Percentiles rank a stretch among this genome's conserved stretches.
Conservation (phyloP, 768 basidiomycete species). For the Kwoniella newhampshirensis region DNA sequence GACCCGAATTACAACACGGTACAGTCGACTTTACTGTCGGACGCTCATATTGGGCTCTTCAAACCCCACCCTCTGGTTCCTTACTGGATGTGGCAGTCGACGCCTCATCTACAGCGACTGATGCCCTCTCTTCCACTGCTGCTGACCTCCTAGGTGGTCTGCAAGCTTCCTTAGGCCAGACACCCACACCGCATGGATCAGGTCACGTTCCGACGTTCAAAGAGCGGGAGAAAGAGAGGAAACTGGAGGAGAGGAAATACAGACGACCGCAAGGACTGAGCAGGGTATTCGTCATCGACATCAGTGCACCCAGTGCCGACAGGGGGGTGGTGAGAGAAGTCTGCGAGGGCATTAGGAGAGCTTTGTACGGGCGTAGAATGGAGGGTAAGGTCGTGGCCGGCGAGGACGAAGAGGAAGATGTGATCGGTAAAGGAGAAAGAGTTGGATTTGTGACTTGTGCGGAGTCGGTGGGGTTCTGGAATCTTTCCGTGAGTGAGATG, state of each 20-base stretch:
- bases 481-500: slow-evolving; percentile 71
- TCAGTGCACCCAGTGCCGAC: slow-evolving; percentile 66
- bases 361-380: slow-evolving; percentile 64
- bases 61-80: slow-evolving; percentile 44
- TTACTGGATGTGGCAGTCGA: slow-evolving; percentile 55
- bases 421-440: slow-evolving; percentile 32
- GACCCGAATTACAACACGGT: slow-evolving; percentile 84
- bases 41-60: slow-evolving; percentile 75
- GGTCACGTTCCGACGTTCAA: slow-evolving; percentile 30
- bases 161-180: slow-evolving; percentile 39
- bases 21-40: slow-evolving; percentile 87
- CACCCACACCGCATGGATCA: slow-evolving; percentile 25
- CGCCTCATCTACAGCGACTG: slow-evolving; percentile 52
- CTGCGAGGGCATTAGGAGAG: slow-evolving; percentile 63
- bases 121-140: slow-evolving; percentile 44
- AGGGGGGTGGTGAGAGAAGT: slow-evolving; percentile 70
- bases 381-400: slow-evolving; percentile 51
- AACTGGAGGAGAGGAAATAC: slow-evolving; percentile 32
- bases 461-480: slow-evolving; percentile 76
- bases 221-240: slow-evolving; percentile 31
- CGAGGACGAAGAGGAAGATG: slow-evolving; percentile 48
- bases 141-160: slow-evolving; percentile 44
- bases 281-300: slow-evolving; percentile 84
- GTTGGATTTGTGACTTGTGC: slow-evolving; percentile 86
- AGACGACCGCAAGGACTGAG: slow-evolving; percentile 60